Evolutionary conservation across 2,329 filamentous ascomycete species (phyloP).

Genomic region (Ascosphaera apis): DNA sequence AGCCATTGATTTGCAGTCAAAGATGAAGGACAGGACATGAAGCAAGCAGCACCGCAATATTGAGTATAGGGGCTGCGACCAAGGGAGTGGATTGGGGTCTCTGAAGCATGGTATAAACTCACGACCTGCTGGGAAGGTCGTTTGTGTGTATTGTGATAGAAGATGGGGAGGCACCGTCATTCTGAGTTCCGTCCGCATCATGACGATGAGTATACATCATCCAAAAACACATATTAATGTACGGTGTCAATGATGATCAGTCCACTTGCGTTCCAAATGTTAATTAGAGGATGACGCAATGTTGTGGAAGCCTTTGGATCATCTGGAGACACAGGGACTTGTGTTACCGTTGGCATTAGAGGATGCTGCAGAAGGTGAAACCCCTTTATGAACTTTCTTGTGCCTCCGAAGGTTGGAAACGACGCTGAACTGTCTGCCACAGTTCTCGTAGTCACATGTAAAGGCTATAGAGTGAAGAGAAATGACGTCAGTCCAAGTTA

Average conservation of each 20-base stretch:
- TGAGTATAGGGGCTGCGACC: background rate
- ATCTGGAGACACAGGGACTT: background rate
- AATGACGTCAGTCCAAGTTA: constrained; percentile 2
- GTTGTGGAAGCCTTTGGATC: no score
- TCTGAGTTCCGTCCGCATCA: background rate
- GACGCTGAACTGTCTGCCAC: constrained; percentile 87
- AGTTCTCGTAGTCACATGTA: constrained; percentile 80
- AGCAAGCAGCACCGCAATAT: no score
- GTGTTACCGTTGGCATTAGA: background rate
- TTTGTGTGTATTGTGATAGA: background rate
- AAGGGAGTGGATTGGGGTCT: no score
- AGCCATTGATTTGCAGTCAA: no score
- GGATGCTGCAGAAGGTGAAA: constrained; percentile 2
- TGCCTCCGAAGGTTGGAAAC: constrained; percentile 89
- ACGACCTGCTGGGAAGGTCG: background rate
- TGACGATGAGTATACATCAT: background rate
- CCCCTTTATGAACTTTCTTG: constrained; percentile 78
- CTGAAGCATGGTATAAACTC: no score
- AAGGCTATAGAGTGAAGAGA: constrained; percentile 39
- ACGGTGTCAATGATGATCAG: background rate
- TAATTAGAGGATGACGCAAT: no score
- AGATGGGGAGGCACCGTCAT: background rate
- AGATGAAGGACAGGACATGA: no score
- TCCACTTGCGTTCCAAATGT: no score
- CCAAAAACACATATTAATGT: background rate